phyloP scores from a whole-genome alignment of 108 stramenopile genomes.

The Cylindrotheca closterium region DNA sequence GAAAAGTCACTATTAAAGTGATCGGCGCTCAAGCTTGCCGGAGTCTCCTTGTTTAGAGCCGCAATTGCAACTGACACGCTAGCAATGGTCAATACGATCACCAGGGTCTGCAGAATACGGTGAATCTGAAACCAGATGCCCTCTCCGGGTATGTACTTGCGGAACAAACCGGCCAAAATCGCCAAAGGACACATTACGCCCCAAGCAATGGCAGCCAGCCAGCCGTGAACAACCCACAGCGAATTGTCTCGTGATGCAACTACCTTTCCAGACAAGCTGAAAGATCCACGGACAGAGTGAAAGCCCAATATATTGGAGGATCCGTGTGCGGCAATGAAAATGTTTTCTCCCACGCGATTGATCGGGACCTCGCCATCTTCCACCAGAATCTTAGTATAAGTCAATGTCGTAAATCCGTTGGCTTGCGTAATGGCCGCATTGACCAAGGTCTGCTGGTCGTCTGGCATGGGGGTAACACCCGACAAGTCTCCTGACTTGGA shows the following conservation, averaged over 20 bases:
- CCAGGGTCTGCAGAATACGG: constrained; percentile 29
- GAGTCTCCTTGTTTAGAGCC: constrained; percentile 36
- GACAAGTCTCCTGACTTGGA: constrained; percentile 3
- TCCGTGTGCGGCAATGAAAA: constrained; percentile 43
- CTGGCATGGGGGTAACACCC: constrained; percentile 28
- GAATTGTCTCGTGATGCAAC: constrained; percentile 15
- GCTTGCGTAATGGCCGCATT: constrained; percentile 37
- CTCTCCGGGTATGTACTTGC: constrained; percentile 27
- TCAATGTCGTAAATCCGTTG: constrained; percentile 38
- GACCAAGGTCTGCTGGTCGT: constrained; percentile 44
- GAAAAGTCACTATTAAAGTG: constrained; percentile 28
- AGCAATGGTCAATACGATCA: constrained; percentile 30
- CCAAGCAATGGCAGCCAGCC: constrained; percentile 62
- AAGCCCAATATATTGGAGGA: constrained; percentile 28
- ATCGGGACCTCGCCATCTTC: constrained; percentile 47
- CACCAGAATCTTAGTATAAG: constrained; percentile 50
- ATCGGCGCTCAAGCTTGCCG: constrained; percentile 1
- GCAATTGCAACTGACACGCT: constrained; percentile 42
- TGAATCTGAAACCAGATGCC: constrained; percentile 50
- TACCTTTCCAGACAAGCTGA: constrained; percentile 5
- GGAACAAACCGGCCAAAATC: constrained; percentile 49
- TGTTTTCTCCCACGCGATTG: constrained; percentile 20
- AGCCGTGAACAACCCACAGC: constrained; percentile 67
- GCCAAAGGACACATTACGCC: constrained; percentile 61
- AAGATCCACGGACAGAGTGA: constrained; percentile 31